These are phyloP conservation scores for Fusarium penzigii DNA, from an alignment of 2,329 filamentous ascomycete genomes.

Conservation along the genomic window DNA sequence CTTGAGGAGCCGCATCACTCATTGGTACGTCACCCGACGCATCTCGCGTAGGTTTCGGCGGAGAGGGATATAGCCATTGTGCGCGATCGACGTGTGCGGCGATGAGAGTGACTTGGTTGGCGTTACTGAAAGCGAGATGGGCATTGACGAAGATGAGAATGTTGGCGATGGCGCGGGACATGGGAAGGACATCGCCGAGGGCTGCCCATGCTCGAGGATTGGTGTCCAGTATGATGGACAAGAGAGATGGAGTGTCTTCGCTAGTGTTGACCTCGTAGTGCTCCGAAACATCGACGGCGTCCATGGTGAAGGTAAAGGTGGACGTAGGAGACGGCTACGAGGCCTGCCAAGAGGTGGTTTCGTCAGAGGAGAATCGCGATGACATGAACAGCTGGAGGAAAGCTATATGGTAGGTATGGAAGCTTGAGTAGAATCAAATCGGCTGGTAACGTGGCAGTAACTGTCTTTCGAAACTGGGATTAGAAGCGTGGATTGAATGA, in stretches of 20 bases:
- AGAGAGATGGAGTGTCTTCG: slow-evolving; percentile 72
- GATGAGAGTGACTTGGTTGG: slow-evolving; percentile 89
- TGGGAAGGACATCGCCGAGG: slow-evolving; percentile 70
- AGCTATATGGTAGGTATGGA: background rate
- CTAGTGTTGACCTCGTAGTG: slow-evolving; percentile 59
- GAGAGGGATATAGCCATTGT: slow-evolving; percentile 81
- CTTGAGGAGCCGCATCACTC: slow-evolving; percentile 45
- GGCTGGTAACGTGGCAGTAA: background rate
- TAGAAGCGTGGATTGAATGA: background rate
- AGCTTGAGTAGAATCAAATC: background rate
- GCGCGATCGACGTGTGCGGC: slow-evolving; percentile 86
- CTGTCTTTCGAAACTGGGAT: background rate
- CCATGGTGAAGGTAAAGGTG: slow-evolving; percentile 43
- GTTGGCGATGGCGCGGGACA: slow-evolving; percentile 82
- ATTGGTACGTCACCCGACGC: slow-evolving; percentile 59
- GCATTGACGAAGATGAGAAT: slow-evolving; percentile 96
- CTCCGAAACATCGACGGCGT: slow-evolving; percentile 57
- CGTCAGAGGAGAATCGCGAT: background rate
- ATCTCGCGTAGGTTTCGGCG: slow-evolving; percentile 33
- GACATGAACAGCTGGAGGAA: background rate
- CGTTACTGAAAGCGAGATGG: slow-evolving; percentile 89
- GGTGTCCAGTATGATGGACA: slow-evolving; percentile 90
- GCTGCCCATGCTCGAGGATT: slow-evolving; percentile 94
- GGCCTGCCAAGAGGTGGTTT: slow-evolving; percentile 19
- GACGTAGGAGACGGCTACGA: slow-evolving; percentile 34